These are phyloP conservation scores for Saccharomyces jurei DNA, from an alignment of 805 yeast genomes.

Conservation along the genomic window DNA sequence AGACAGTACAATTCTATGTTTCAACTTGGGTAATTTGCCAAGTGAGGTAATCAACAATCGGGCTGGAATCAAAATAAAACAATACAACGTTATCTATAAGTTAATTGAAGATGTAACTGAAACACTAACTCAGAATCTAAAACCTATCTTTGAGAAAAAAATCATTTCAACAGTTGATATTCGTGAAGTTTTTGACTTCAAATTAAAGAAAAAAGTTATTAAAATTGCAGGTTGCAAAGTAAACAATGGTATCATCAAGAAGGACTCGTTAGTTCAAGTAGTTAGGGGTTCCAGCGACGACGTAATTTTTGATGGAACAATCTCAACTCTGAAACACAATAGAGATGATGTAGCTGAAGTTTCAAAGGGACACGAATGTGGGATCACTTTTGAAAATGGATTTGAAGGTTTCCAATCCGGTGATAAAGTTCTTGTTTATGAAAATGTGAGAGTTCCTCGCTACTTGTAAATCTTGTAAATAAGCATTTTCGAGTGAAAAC, in stretches of 20 bases:
- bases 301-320: slow-evolving; percentile 42
- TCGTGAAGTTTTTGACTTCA: slow-evolving; percentile 63
- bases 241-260: slow-evolving; percentile 53
- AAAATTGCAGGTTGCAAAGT: slow-evolving; percentile 87
- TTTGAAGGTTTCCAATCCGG: slow-evolving; percentile 69
- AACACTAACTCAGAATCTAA: slow-evolving; percentile 49
- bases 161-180: slow-evolving; percentile 60
- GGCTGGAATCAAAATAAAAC: slow-evolving; percentile 53
- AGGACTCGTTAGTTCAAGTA: slow-evolving; percentile 52
- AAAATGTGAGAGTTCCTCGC: slow-evolving; percentile 52
- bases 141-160: slow-evolving; percentile 60
- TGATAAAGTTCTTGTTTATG: slow-evolving; percentile 66
- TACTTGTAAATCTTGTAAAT: slow-evolving; percentile 37
- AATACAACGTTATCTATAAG: slow-evolving; percentile 77
- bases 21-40: slow-evolving; percentile 58
- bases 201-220: slow-evolving; percentile 46
- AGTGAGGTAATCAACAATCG: slow-evolving; percentile 47
- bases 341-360: slow-evolving; percentile 74
- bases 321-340: slow-evolving; percentile 70
- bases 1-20: slow-evolving; percentile 65
- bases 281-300: slow-evolving; percentile 40
- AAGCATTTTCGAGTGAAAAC: neutral
- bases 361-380: slow-evolving; percentile 85
- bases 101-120: slow-evolving; percentile 76
- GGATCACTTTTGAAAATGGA: slow-evolving; percentile 52